Conservation (phyloP, 768 basidiomycete genomes). For the Gloeopeniophorella convolvens region DNA sequence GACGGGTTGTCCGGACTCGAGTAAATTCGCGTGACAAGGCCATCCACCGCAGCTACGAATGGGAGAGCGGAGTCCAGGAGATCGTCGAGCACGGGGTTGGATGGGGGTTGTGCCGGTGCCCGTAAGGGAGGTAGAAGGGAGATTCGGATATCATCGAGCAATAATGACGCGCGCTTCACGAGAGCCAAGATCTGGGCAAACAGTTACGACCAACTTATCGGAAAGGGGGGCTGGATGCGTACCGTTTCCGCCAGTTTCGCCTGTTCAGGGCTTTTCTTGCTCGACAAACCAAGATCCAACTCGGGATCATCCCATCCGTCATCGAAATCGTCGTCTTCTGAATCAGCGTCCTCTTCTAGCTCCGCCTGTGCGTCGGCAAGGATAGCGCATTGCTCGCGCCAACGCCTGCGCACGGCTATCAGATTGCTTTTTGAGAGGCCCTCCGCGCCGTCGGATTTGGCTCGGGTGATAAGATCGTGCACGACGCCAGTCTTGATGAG, state of each 20-base stretch:
- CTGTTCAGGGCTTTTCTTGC: constrained; percentile 5
- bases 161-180: neutral
- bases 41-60: constrained; percentile 14
- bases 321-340: neutral
- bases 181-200: constrained; percentile 5
- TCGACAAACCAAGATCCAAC: neutral
- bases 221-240: neutral
- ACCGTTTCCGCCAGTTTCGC: constrained; percentile 15
- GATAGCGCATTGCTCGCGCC: constrained; percentile 18
- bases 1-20: neutral
- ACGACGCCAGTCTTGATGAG: constrained; percentile 52
- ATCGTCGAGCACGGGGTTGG: constrained; percentile 12
- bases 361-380: constrained; percentile 10
- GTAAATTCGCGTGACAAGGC: constrained; percentile 14
- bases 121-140: constrained; percentile 1
- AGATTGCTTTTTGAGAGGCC: constrained; percentile 22
- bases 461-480: constrained; percentile 52
- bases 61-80: constrained; percentile 14
- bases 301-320: constrained; percentile 19
- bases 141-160: constrained; percentile 3
- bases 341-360: constrained; percentile 4
- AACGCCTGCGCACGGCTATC: constrained; percentile 22
- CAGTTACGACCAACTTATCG: neutral
- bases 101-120: neutral
- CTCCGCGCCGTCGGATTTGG: constrained; percentile 25